These are phyloP conservation scores for Pezicula radicicola DNA, from an alignment of 2,329 filamentous ascomycete species.

Conservation along the genomic window DNA sequence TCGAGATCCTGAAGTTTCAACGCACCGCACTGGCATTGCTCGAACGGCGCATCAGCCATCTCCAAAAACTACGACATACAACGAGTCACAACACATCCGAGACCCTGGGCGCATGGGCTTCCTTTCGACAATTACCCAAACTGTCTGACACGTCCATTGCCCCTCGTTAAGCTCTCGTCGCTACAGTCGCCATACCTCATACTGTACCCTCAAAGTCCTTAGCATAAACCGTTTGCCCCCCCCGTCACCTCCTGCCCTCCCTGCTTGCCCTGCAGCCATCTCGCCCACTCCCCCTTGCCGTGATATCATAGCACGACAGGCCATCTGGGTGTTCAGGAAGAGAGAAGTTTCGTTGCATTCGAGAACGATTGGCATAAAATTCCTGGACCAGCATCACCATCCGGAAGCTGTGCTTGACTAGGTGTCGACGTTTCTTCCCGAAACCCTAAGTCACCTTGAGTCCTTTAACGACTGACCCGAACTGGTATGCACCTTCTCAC, in stretches of 20 bases:
- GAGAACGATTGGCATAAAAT: constrained; percentile 14
- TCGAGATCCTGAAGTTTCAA: constrained; percentile 1
- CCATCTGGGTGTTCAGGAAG: not conserved
- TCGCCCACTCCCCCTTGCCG: constrained; percentile 5
- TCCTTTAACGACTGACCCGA: constrained; percentile 8
- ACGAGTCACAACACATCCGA: constrained; percentile 16
- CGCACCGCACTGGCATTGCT: not conserved
- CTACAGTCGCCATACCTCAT: not conserved
- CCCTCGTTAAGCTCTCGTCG: constrained; percentile 12
- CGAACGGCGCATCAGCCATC: not conserved
- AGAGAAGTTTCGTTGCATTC: not conserved
- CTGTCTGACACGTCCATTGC: constrained; percentile 20
- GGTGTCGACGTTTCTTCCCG: constrained; percentile 15
- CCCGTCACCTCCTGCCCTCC: not conserved
- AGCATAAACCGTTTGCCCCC: constrained; percentile 7
- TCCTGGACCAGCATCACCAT: constrained; percentile 13
- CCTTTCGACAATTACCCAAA: constrained; percentile 13
- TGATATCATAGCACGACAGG: constrained; percentile 2
- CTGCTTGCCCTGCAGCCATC: not conserved
- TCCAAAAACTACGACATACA: not conserved
- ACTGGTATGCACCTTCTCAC: constrained; percentile 21
- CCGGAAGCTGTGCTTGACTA: constrained; percentile 15
- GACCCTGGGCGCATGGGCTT: constrained; percentile 21
- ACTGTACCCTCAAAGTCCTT: not conserved
- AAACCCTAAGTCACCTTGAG: constrained; percentile 11